Base-by-base conservation (phyloP, 306 rosid genomes). In the Coriaria nepalensis region DNA sequence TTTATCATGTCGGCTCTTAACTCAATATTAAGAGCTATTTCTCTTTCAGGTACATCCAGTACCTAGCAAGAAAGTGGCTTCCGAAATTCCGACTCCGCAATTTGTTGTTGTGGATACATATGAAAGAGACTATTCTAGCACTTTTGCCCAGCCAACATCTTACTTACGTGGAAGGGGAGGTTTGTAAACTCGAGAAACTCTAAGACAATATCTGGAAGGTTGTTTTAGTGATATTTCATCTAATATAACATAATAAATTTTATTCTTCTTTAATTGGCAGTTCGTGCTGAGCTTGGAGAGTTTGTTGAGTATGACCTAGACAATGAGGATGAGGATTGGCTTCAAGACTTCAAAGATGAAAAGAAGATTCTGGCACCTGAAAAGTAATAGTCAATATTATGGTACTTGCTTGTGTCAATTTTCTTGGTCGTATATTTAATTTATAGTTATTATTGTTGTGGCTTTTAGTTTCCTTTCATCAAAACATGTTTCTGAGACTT, bases 311-410 rank as follows among this genome's bases (percentile, higher is more conserved):
- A 87, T 70, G 96, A 87, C 65, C 66, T 83, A 47, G 96, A 87
- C 72, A 83, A 80, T 57, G 96, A 83, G 66, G 96, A 87, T 37
- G 96, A 87, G 55, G 96, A 87, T 60, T 87, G 96, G 94, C 87
- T 87, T 59, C 64, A 50, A 4, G 93, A 83, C 49, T 70, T 75
- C 65, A 80, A 80, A 54, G 46, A 59, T 34, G 96, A 87, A 50
- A 76, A 61, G 67, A 79, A 63, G 43, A 69, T 66, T 50, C 84
- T 87, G 55, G 13, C 82, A 3, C 68, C 81, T 41, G 96, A 87
- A 44, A 69, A 66, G 96, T 76, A 76, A 47, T 46, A 13, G 55
- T 55, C 32, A 37, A 39, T 10, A n/a, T 39, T 33, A 20, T 3
- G 29, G 29, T 20, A 20, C 29, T 20, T 20, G 29, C 3, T 20